Evolutionary conservation across 129 eudicot species (phyloP).

Genomic region (Flaveria sonorensis): DNA sequence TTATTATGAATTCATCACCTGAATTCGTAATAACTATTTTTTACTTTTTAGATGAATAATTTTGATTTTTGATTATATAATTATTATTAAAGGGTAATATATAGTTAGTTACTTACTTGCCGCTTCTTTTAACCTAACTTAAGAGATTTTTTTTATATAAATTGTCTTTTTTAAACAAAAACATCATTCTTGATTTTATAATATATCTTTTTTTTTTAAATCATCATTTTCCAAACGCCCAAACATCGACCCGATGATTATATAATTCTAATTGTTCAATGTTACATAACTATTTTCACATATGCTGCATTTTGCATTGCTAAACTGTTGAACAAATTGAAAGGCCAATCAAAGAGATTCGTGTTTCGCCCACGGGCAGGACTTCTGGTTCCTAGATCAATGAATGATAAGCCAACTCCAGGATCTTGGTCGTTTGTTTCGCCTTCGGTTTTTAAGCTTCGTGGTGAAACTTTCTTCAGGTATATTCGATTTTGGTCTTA

Average conservation of each 20-base stretch:
- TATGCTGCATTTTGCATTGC: constrained; percentile 11
- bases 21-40: not conserved
- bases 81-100: not conserved
- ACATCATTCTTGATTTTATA: not conserved
- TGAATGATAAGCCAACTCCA: constrained; percentile 40
- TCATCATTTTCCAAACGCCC: too few species aligned
- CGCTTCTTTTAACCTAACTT: not conserved
- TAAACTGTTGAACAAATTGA: constrained; percentile 17
- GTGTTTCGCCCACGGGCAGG: constrained; percentile 58
- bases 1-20: not conserved
- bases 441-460: constrained; percentile 77
- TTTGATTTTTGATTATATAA: not conserved
- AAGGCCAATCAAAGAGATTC: constrained; percentile 51
- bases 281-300: not conserved
- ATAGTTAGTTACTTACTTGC: not conserved
- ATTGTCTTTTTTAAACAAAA: not conserved
- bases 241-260: too few species aligned
- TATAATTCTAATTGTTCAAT: not conserved
- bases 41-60: not conserved
- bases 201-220: too few species aligned
- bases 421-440: constrained; percentile 68
- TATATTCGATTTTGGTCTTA: constrained; percentile 19
- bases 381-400: constrained; percentile 44
- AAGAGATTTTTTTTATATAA: not conserved
- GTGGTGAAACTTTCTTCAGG: constrained; percentile 77